Evolutionary conservation across 2,329 filamentous ascomycete species (phyloP).

Genomic region (Westerdykella sp.): DNA sequence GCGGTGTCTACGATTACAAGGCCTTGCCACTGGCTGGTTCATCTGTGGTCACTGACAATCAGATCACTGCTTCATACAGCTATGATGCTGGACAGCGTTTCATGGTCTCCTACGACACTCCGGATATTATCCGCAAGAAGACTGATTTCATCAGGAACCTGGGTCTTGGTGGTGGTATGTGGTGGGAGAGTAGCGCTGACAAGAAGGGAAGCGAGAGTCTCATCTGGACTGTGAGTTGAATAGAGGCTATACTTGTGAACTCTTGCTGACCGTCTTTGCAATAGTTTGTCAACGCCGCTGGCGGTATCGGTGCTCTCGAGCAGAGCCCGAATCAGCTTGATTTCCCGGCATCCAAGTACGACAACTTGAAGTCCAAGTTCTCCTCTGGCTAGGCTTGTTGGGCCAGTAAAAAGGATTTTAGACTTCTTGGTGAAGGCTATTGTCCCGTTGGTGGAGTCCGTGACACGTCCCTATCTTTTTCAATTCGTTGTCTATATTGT

Average conservation of each 20-base stretch:
- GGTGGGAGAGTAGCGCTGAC: conserved; percentile 33
- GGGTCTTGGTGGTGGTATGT: conserved; percentile 36
- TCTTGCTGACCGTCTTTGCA: background rate
- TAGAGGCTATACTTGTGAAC: background rate
- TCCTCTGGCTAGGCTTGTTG: background rate
- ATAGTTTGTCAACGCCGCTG: conserved; percentile 49
- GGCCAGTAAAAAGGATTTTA: no score
- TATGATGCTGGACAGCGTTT: conserved; percentile 21
- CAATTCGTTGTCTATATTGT: no score
- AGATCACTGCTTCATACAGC: conserved; percentile 24
- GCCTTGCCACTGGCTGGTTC: conserved; percentile 25
- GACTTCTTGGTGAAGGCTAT: no score
- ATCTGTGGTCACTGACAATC: conserved; percentile 15
- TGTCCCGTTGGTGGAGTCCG: no score
- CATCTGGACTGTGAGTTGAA: conserved; percentile 25
- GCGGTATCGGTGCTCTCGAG: conserved; percentile 48
- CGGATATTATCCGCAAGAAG: conserved; percentile 26
- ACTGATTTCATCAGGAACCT: conserved; percentile 16
- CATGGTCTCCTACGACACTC: conserved; percentile 33
- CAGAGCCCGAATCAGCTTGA: conserved; percentile 53
- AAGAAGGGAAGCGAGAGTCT: conserved; percentile 27
- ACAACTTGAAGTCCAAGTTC: conserved; percentile 56
- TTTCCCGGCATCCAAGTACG: conserved; percentile 63
- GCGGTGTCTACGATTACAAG: conserved; percentile 35
- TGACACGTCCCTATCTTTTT: no score